Evolutionary conservation across 1,284 basidiomycete species (phyloP).

Genomic region (Malassezia pachydermatis): DNA sequence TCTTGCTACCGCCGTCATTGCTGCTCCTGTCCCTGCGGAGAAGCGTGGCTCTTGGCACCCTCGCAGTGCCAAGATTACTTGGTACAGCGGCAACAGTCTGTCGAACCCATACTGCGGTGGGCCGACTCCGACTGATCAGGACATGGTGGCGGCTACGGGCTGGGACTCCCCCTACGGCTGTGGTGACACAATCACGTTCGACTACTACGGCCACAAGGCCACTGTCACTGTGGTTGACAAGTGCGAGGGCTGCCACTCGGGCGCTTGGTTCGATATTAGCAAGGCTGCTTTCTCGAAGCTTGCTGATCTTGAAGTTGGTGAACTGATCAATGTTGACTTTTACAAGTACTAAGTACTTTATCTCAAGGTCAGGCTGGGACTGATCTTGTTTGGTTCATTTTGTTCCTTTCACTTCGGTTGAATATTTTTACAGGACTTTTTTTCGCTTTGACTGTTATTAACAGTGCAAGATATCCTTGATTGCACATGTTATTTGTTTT

Average conservation of each 20-base stretch:
- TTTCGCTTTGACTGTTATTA: too few species aligned
- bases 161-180: slow-evolving; percentile 31
- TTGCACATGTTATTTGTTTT: too few species aligned
- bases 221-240: slow-evolving; percentile 32
- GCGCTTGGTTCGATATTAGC: slow-evolving; percentile 29
- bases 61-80: slow-evolving; percentile 24
- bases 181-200: slow-evolving; percentile 32
- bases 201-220: slow-evolving; percentile 35
- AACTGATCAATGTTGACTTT: slow-evolving; percentile 27
- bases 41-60: slow-evolving; percentile 21
- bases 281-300: slow-evolving; percentile 34
- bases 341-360: slow-evolving; percentile 9
- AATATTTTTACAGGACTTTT: too few species aligned
- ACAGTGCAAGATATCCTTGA: too few species aligned
- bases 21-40: slow-evolving; percentile 13
- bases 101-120: slow-evolving; percentile 38
- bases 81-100: slow-evolving; percentile 35
- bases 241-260: slow-evolving; percentile 28
- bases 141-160: slow-evolving; percentile 30
- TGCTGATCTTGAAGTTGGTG: slow-evolving; percentile 23
- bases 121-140: slow-evolving; percentile 27
- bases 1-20: slow-evolving; percentile 3
- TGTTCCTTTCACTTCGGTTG: too few species aligned
- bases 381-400: too few species aligned
- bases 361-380: neutral